These are phyloP conservation scores for Coniochaeta prunicola DNA, from an alignment of 2,329 filamentous ascomycete species.

Conservation along the genomic window DNA sequence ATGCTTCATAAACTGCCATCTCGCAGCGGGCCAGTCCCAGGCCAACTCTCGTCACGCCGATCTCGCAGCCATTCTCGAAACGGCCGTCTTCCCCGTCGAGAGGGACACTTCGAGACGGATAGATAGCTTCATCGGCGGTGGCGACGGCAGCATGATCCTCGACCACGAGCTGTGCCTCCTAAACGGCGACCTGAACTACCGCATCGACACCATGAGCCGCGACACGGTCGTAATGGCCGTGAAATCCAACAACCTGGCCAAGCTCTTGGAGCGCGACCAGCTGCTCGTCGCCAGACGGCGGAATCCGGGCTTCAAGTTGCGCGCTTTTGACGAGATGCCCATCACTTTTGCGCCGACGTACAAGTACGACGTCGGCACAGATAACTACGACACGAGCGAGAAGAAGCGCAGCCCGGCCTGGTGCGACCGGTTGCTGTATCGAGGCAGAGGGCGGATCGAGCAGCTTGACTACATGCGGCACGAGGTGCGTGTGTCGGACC, in stretches of 20 bases:
- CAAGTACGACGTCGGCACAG: conserved; percentile 95
- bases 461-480: conserved; percentile 84
- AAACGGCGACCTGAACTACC: conserved; percentile 96
- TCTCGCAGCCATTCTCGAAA: conserved; percentile 81
- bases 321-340: conserved; percentile 82
- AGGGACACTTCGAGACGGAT: conserved; percentile 58
- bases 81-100: conserved; percentile 65
- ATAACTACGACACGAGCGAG: conserved; percentile 89
- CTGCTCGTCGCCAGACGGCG: conserved; percentile 81
- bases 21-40: conserved; percentile 87
- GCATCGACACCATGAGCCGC: conserved; percentile 93
- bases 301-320: conserved; percentile 82
- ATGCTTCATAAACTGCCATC: conserved; percentile 95
- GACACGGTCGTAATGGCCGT: conserved; percentile 86
- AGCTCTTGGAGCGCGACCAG: conserved; percentile 89
- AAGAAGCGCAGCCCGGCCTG: conserved; percentile 92
- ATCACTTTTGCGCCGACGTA: conserved; percentile 95
- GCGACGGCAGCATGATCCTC: conserved; percentile 88
- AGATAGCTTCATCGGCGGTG: conserved; percentile 82
- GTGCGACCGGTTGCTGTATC: conserved; percentile 91
- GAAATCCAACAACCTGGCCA: conserved; percentile 69
- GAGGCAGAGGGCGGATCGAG: conserved; percentile 66
- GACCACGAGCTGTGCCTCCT: conserved; percentile 97
- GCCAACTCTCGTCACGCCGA: conserved; percentile 90
- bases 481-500: conserved; percentile 86